Base-by-base conservation (phyloP, 352 stramenopile species). In the Globisporangium canariense region DNA sequence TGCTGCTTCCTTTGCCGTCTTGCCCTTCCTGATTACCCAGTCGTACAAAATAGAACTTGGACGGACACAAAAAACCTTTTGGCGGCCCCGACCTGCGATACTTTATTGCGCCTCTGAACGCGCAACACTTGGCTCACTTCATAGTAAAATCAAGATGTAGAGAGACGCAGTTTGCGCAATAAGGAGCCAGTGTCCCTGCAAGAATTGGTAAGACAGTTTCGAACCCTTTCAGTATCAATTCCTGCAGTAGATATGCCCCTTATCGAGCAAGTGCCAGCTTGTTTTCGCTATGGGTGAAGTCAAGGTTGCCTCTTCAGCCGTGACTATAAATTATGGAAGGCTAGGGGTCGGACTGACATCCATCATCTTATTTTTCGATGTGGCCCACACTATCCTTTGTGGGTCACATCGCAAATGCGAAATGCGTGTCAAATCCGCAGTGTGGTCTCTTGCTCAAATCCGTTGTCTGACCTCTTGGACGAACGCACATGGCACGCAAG, bases 201-300 rank as follows among this genome's bases (percentile, higher is more conserved):
- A 40, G n/a, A 25, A 40, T 40, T 40, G 28, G 14, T 34, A 41
- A 22, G 7, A 16, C 47, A 20, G 59, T 76, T 74, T 63, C 53
- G 74, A 67, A 67, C 72, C 71, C 64, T 75, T 79, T 79, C 74
- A 50, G 18, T 60, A 60, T 60, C 3, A 20, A 10, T 9, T 60
- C 18, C 1, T 34, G 6, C n/a, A 22, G 53, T 47, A 13, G 20
- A 25, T 59, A n/a, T 51, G 18, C 38, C 36, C 54, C 38, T 50
- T 22, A 36, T 60, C 51, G 16, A 10, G 38, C 36, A 50, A 51
- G 5, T 5, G 3, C 30, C 8, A 10, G 4, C 32, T 18, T 58
- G 18, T 1, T n/a, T 20, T 28, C 16, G 32, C 1, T 46, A 58
- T 32, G 9, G 5, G 18, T 8, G 0, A 45, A 5, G 3, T 58